Evolutionary conservation across 345 rosid species (phyloP).

Genomic region (Brassica incana): DNA sequence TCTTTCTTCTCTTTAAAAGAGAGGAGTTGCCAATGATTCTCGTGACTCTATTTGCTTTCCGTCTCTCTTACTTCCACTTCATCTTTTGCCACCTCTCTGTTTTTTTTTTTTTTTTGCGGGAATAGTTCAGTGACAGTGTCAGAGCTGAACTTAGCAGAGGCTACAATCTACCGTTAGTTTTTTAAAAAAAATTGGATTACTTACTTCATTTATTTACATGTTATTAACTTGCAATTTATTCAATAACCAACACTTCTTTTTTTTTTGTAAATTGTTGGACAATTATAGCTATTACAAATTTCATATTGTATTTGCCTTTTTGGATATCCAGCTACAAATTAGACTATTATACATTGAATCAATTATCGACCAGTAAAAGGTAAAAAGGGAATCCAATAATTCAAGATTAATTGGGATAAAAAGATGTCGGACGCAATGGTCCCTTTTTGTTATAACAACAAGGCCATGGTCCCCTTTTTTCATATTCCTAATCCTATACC

Average conservation of each 20-base stretch:
- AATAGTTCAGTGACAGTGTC: not conserved
- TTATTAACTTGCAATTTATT: not conserved
- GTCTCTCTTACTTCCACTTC: constrained; percentile 29
- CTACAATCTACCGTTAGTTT: constrained; percentile 5
- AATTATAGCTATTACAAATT: not conserved
- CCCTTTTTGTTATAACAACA: constrained; percentile 13
- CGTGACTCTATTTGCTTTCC: constrained; percentile 29
- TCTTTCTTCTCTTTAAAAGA: not conserved
- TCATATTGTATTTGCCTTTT: not conserved
- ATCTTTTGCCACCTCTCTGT: constrained; percentile 14
- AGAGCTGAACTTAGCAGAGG: constrained; percentile 3
- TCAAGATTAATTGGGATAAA: constrained; percentile 1
- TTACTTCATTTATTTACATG: not conserved
- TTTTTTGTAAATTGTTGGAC: not conserved
- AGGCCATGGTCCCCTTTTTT: constrained; percentile 25
- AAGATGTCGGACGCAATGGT: constrained; percentile 33
- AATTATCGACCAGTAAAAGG: not conserved
- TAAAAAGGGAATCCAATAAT: not conserved
- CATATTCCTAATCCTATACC: constrained; percentile 4
- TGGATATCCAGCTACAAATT: not conserved
- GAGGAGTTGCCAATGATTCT: constrained; percentile 14
- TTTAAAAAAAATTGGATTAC: not conserved
- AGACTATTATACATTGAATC: not conserved
- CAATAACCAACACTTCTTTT: not conserved
- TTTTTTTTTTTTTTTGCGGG: not conserved